Evolutionary conservation across 169 alveolate species (phyloP), one percentile per base, ranked within the genome.

Genomic region (Plasmodium vivax): DNA sequence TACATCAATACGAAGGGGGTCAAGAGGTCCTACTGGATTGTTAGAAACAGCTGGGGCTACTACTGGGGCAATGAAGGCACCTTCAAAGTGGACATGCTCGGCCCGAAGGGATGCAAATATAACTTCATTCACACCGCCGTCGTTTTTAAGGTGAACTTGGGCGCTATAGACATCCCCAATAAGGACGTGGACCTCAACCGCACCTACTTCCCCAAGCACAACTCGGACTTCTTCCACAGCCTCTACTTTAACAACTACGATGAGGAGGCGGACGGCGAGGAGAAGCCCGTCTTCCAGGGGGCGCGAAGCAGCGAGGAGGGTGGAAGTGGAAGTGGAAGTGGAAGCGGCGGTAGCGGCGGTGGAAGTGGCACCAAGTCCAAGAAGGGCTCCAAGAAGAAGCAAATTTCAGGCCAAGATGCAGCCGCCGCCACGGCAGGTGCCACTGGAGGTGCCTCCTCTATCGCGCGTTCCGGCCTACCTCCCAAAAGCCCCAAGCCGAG

Each of bases 51-150:
- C 36, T 91, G 95, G 95, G 95, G 95, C 7, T 91, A 91, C 54
- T 91, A 91, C 77, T 91, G 95, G 95, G 95, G 92, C 9, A 90
- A 91, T 91, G 95, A 82, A 82, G 95, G 95, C 30, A 81, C 73
- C 6, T 91, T 91, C 43, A 91, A 82, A 82, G 79, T 91, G n/a
- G 96, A 94, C 54, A 94, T 94, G 85, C 36, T 71, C 58, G 95
- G 95, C 7, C 95, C 92, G 2, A 1, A 23, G 36, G 19, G 68
- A 19, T 91, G 95, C 74, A 30, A 34, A 81, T 91, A 81, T 58
- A 41, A 91, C 51, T 81, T 82, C 23, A 91, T 91, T 12, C 95
- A 91, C 30, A 71, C 84, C 0, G 92, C 45, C 8, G 85, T 72
- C 54, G 81, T 91, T 34, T 82, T 82, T 51, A 72, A 91, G 56